These are phyloP conservation scores for Hortiboletus rubellus DNA, from an alignment of 1,284 basidiomycete genomes.

Conservation along the genomic window DNA sequence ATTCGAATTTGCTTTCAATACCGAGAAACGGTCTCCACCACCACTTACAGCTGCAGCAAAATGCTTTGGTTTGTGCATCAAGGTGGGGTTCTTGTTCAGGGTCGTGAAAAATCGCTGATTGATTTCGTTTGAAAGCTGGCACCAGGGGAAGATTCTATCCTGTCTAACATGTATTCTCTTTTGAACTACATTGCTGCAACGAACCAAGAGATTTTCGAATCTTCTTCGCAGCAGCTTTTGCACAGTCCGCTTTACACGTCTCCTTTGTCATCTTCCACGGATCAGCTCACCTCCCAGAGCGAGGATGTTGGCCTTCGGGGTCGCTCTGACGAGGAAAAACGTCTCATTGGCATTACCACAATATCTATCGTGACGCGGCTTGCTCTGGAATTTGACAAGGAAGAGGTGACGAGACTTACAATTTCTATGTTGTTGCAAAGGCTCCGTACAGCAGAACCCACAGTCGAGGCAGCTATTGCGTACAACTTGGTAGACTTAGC, in stretches of 20 bases:
- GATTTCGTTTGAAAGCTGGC: constrained; percentile 55
- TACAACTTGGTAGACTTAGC: constrained; percentile 91
- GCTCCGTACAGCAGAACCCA: constrained; percentile 79
- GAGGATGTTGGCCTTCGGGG: constrained; percentile 56
- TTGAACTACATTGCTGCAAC: constrained; percentile 87
- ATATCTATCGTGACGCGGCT: constrained; percentile 86
- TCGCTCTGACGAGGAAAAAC: constrained; percentile 81
- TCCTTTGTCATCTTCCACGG: constrained; percentile 45
- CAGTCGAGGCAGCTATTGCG: constrained; percentile 88
- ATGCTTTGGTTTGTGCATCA: constrained; percentile 87
- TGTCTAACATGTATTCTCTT: constrained; percentile 95
- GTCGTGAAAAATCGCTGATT: background rate
- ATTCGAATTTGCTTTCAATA: constrained; percentile 83
- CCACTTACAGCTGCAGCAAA: constrained; percentile 84
- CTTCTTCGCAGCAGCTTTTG: constrained; percentile 42
- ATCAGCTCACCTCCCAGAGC: constrained; percentile 29
- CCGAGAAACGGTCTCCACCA: constrained; percentile 71
- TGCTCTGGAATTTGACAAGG: constrained; percentile 77
- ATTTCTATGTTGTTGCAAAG: constrained; percentile 93
- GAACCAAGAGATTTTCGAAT: constrained; percentile 71
- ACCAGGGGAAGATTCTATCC: constrained; percentile 86
- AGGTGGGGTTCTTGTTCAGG: constrained; percentile 45
- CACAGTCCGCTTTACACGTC: constrained; percentile 44
- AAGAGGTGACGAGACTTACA: constrained; percentile 84
- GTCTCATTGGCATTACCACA: constrained; percentile 84